A percentile compares a stretch with the other conserved stretches of the same genome.
Conservation (phyloP, 2,329 filamentous ascomycete genomes). For the Fusarium mangiferae region DNA sequence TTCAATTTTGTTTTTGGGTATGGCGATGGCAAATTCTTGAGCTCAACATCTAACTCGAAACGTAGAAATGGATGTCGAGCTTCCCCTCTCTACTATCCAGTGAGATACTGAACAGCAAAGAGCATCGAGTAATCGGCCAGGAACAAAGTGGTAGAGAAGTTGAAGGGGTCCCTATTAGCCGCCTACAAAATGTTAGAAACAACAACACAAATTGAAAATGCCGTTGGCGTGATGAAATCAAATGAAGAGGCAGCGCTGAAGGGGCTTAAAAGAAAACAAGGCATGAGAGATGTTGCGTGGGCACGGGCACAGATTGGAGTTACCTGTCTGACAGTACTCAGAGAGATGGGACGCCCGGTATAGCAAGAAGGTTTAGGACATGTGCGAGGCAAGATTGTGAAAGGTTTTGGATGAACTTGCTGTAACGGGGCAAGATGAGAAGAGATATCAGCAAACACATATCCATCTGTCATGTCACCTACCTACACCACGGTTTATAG, state of each 20-base stretch:
- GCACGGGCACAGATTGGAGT: constrained; percentile 8
- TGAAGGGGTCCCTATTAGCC: not conserved
- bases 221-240: not conserved
- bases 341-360: not conserved
- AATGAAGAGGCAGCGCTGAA: constrained; percentile 5
- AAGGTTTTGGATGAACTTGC: not conserved
- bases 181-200: not conserved
- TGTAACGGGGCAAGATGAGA: not conserved
- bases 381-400: not conserved
- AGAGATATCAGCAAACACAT: constrained; percentile 4
- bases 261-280: constrained; percentile 6
- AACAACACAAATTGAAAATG: not conserved
- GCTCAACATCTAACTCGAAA: not conserved
- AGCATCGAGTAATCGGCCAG: not conserved
- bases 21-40: not conserved
- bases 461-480: not conserved
- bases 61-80: not conserved
- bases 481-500: not conserved
- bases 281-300: constrained; percentile 4
- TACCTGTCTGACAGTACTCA: constrained; percentile 4
- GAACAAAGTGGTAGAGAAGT: not conserved
- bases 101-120: not conserved
- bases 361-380: not conserved
- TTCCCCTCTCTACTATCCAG: not conserved
- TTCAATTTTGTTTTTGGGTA: not conserved